phyloP scores from a whole-genome alignment of 1,284 basidiomycete species.

The Microbotryum silenes-acaulis region DNA sequence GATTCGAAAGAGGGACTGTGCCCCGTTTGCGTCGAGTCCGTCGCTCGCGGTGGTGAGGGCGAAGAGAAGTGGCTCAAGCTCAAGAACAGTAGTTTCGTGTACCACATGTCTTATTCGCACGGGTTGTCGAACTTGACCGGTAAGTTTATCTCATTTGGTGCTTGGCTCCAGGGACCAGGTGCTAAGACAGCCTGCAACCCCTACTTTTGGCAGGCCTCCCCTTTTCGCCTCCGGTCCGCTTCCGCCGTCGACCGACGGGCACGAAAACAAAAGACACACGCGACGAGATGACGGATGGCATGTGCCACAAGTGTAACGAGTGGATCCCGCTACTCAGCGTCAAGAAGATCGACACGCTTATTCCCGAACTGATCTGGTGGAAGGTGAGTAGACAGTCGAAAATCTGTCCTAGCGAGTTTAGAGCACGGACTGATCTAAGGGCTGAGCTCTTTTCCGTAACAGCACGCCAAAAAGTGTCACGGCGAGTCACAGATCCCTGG shows the following conservation, averaged over 20 bases:
- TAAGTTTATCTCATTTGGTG: conserved; percentile 36
- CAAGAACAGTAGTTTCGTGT: conserved; percentile 40
- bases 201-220: conserved; percentile 51
- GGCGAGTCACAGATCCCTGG: conserved; percentile 49
- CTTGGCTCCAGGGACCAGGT: conserved; percentile 44
- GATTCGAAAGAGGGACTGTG: conserved; percentile 63
- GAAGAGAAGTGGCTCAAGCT: conserved; percentile 56
- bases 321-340: conserved; percentile 27
- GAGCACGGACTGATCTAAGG: neutral
- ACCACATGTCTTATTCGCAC: conserved; percentile 69
- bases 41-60: conserved; percentile 55
- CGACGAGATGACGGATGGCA: conserved; percentile 54
- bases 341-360: conserved; percentile 26
- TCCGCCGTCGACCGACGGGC: conserved; percentile 49
- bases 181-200: conserved; percentile 43
- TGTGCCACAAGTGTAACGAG: conserved; percentile 55
- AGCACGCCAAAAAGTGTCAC: conserved; percentile 30
- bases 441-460: neutral
- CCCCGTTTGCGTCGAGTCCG: conserved; percentile 61
- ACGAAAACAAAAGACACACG: conserved; percentile 53
- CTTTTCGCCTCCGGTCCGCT: conserved; percentile 63
- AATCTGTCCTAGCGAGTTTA: neutral
- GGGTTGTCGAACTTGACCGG: conserved; percentile 43
- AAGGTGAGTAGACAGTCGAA: conserved; percentile 18
- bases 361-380: conserved; percentile 50